Percentiles rank a stretch among this genome's conserved stretches.
Evolutionary conservation across 192 early-diverging fungal species (phyloP).

Genomic region (Geranomyces michiganensis): DNA sequence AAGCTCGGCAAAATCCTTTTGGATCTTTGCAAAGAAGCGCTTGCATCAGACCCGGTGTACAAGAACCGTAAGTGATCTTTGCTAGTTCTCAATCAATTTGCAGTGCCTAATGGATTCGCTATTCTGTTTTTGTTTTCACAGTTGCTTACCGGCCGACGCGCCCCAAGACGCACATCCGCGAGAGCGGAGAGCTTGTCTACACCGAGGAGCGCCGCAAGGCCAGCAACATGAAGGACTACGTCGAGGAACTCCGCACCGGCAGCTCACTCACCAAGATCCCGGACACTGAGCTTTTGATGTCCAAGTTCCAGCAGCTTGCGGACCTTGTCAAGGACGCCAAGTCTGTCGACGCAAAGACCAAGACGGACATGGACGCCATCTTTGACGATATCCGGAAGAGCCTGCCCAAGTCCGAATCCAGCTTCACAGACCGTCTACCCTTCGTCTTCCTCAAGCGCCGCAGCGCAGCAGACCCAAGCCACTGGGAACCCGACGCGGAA

Average conservation of each 20-base stretch:
- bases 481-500: constrained; percentile 82
- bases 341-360: constrained; percentile 33
- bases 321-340: constrained; percentile 26
- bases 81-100: constrained; percentile 8
- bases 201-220: constrained; percentile 80
- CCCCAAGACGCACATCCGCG: constrained; percentile 78
- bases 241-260: constrained; percentile 75
- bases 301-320: constrained; percentile 56
- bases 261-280: constrained; percentile 50
- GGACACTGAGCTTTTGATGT: constrained; percentile 20
- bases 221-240: constrained; percentile 92
- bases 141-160: constrained; percentile 81
- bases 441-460: constrained; percentile 57
- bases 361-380: constrained; percentile 39
- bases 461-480: constrained; percentile 61
- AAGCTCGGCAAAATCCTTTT: constrained; percentile 79
- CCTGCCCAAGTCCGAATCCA: constrained; percentile 17
- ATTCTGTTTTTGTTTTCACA: constrained; percentile 22
- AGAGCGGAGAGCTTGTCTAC: constrained; percentile 83
- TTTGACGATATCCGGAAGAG: constrained; percentile 45
- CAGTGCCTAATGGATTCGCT: background rate
- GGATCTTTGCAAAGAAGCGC: constrained; percentile 88
- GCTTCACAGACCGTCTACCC: constrained; percentile 38
- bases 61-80: constrained; percentile 72
- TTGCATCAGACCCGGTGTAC: constrained; percentile 78